Evolutionary conservation across 805 yeast species (phyloP), one percentile per base, ranked within the genome.

Genomic region (Lachancea nothofagi): DNA sequence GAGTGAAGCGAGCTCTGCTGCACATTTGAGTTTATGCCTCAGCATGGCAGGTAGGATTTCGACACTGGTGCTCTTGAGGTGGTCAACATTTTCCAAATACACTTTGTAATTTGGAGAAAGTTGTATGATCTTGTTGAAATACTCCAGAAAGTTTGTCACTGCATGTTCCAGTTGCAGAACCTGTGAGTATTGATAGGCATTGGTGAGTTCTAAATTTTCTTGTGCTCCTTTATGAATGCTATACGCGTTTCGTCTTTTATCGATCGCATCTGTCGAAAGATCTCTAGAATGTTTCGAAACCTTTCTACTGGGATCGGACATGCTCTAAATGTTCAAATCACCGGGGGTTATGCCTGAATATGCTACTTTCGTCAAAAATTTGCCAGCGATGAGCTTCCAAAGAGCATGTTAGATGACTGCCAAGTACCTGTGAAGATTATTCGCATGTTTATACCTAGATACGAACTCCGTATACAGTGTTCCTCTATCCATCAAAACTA

Each of bases 1-100:
- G 29, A 77, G 58, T 1, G 79, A 61, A 53, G 79, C 79, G 43
- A 86, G 57, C 44, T 69, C 68, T 0, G 84, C 66, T 1, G 86
- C 86, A 18, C 85, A 56, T 38, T 71, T 70, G 17, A 85, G 52
- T 40, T 80, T 72, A 30, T 73, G 71, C 41, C 78, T 69, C 7
- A 72, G 57, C 32, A 82, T 54, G 4, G 80, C 72, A 6, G 75
- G 66, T 12, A 72, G 50, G 6, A 78, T 62, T 28, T 74, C 72
- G 2, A 66, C 62, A 29, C 63, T 52, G 8, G 55, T 43, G 7
- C 49, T 45, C 15, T 69, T 59, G 19, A 53, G 46, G n/a, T 63
- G 50, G 9, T 58, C 49, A 2, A 71, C 29, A 54, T 61, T 45
- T 29, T 50, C 41, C 51, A 64, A 44, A 69, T 71, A 60, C 5